A percentile compares a stretch with the other conserved stretches of the same genome.
These are phyloP conservation scores for Hevea brasiliensis DNA, from an alignment of 345 rosid species.

Conservation along the genomic window DNA sequence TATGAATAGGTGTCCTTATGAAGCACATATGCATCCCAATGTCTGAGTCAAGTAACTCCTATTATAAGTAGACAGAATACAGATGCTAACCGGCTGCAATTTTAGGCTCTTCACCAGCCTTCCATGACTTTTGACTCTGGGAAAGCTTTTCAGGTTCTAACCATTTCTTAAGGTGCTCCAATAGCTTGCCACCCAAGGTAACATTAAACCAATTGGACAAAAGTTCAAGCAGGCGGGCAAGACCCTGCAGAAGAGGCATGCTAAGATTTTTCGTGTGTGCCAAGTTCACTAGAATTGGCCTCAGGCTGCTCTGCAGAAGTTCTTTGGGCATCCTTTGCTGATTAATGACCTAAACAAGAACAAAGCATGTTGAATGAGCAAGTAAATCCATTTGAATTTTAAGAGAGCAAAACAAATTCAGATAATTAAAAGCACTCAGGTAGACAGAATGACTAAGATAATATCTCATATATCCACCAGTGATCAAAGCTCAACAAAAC, in stretches of 20 bases:
- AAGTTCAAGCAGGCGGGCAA: slow-evolving; percentile 97
- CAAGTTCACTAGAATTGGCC: slow-evolving; percentile 94
- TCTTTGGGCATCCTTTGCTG: slow-evolving; percentile 99
- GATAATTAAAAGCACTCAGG: background rate
- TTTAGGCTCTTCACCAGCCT: slow-evolving; percentile 99
- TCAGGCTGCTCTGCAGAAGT: slow-evolving; percentile 96
- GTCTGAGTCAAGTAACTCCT: slow-evolving; percentile 2
- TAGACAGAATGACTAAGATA: background rate
- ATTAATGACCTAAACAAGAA: slow-evolving; percentile 69
- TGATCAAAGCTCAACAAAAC: slow-evolving; percentile 41
- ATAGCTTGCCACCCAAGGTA: slow-evolving; percentile 92
- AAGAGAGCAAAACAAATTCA: slow-evolving; percentile 4
- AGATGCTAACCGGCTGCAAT: slow-evolving; percentile 82
- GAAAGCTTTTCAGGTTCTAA: slow-evolving; percentile 97
- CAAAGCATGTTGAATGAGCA: slow-evolving; percentile 6
- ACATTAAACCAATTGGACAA: slow-evolving; percentile 97
- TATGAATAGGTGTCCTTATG: background rate
- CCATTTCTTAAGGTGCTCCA: slow-evolving; percentile 99
- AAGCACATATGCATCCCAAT: background rate
- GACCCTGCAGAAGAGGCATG: slow-evolving; percentile 97
- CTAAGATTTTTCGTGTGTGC: slow-evolving; percentile 98
- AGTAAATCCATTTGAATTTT: background rate
- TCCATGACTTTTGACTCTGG: slow-evolving; percentile 92
- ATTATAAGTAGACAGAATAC: background rate
- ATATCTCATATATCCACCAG: background rate